Conservation (phyloP, 1,139 yeast genomes). For the Nakaseomyces glabratus region DNA sequence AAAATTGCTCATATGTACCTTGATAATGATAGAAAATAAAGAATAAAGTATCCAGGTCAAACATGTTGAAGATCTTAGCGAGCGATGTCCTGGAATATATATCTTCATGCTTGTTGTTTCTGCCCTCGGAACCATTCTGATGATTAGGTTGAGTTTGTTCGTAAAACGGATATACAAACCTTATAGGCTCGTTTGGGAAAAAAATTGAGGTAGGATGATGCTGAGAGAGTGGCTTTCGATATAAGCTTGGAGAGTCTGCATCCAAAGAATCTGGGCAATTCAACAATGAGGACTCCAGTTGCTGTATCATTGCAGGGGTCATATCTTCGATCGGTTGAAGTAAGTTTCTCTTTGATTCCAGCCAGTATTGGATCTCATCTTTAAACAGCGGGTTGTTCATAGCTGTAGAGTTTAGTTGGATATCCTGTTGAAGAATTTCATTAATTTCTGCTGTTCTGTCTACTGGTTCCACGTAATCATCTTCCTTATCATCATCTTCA, state of each 20-base stretch:
- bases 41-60: constrained; percentile 82
- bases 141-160: constrained; percentile 34
- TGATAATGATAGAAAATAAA: constrained; percentile 80
- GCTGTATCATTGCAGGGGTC: constrained; percentile 26
- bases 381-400: constrained; percentile 27
- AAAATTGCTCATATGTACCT: constrained; percentile 61
- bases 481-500: constrained; percentile 9
- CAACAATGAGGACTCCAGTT: constrained; percentile 63
- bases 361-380: constrained; percentile 27
- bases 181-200: constrained; percentile 80
- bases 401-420: constrained; percentile 19
- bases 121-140: constrained; percentile 7
- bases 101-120: constrained; percentile 14
- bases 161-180: constrained; percentile 23
- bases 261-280: constrained; percentile 92
- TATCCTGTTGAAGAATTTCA: constrained; percentile 22
- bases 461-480: constrained; percentile 15
- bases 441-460: constrained; percentile 26
- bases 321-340: constrained; percentile 28
- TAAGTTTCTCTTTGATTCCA: constrained; percentile 25
- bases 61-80: constrained; percentile 50
- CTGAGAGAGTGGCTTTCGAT: constrained; percentile 55
- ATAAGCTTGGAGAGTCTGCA: constrained; percentile 77
- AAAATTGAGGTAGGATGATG: constrained; percentile 88
- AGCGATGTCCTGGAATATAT: constrained; percentile 30